These are phyloP conservation scores for Auricularia sp. DNA, from an alignment of 768 basidiomycete species.

Conservation along the genomic window DNA sequence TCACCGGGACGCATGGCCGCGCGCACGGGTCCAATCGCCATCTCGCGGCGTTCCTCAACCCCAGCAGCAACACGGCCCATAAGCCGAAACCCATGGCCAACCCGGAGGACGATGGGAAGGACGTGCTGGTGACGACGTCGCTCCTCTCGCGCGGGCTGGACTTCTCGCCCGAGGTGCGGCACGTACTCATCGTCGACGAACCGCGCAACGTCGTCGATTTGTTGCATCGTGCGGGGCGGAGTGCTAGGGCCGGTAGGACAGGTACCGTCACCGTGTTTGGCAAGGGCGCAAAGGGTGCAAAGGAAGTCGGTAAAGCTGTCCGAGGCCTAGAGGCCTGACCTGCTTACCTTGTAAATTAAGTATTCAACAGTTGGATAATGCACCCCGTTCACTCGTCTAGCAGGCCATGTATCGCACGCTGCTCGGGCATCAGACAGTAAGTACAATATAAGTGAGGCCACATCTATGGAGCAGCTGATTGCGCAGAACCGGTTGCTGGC, in stretches of 20 bases:
- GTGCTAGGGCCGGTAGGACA: constrained; percentile 47
- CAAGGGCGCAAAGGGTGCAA: background rate
- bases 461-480: too few species aligned
- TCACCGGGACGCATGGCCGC: constrained; percentile 53
- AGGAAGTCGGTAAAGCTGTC: background rate
- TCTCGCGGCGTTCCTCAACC: constrained; percentile 61
- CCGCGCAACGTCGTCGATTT: constrained; percentile 89
- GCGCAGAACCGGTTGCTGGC: too few species aligned
- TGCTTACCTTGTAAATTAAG: too few species aligned
- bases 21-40: constrained; percentile 63
- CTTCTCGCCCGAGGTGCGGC: constrained; percentile 63
- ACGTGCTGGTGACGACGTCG: constrained; percentile 81
- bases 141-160: constrained; percentile 85
- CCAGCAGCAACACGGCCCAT: background rate
- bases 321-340: background rate
- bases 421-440: too few species aligned
- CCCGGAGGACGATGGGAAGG: constrained; percentile 29
- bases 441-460: too few species aligned
- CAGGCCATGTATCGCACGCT: too few species aligned
- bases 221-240: constrained; percentile 79
- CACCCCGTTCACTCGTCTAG: too few species aligned
- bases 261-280: constrained; percentile 14
- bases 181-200: constrained; percentile 82
- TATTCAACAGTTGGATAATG: too few species aligned
- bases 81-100: background rate